Percentiles rank a stretch among this genome's conserved stretches.
phyloP scores from a whole-genome alignment of 1,139 yeast species.

The Pichia sp. region DNA sequence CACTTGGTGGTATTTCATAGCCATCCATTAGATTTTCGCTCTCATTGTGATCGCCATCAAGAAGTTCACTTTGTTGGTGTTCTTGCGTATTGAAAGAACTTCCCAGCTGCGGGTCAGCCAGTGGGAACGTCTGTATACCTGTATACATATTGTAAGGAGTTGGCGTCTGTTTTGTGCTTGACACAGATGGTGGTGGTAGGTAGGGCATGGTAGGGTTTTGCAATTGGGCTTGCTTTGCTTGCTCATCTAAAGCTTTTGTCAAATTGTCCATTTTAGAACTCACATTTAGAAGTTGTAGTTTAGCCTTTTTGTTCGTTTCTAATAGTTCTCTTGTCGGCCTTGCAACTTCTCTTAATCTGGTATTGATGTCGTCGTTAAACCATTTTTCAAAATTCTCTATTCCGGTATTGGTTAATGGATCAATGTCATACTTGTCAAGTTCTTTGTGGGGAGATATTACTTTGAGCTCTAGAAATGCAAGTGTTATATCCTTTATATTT shows the following conservation, averaged over 20 bases:
- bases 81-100: conserved; percentile 1
- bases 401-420: conserved; percentile 26
- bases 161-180: conserved; percentile 10
- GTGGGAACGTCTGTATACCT: not conserved
- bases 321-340: conserved; percentile 30
- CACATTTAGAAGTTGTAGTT: conserved; percentile 21
- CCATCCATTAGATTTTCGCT: conserved; percentile 12
- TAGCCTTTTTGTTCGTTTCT: conserved; percentile 22
- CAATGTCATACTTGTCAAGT: conserved; percentile 30
- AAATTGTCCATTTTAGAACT: conserved; percentile 30
- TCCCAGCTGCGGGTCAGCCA: not conserved
- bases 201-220: conserved; percentile 26
- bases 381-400: conserved; percentile 31
- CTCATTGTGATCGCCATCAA: not conserved
- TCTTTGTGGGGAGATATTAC: conserved; percentile 29
- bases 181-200: conserved; percentile 17
- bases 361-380: conserved; percentile 30
- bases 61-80: not conserved
- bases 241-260: conserved; percentile 30
- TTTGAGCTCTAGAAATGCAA: conserved; percentile 29
- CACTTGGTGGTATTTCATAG: conserved; percentile 18
- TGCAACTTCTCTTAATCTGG: conserved; percentile 29
- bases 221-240: conserved; percentile 25
- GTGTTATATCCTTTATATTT: conserved; percentile 28
- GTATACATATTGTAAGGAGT: conserved; percentile 1